Base-by-base conservation (phyloP, 805 yeast genomes). In the Spathaspora arborariae region DNA sequence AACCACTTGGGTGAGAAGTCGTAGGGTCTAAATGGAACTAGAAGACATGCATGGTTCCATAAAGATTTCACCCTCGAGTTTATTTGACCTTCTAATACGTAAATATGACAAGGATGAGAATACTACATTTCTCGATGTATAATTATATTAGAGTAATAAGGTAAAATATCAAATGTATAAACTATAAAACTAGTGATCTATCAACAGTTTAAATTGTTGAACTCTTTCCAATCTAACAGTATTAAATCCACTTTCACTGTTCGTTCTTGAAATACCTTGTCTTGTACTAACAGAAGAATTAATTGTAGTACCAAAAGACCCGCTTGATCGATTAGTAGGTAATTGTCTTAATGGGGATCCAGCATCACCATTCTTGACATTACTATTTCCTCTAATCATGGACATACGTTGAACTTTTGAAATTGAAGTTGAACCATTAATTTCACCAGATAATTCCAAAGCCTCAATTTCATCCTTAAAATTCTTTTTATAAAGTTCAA, bases 391-490 rank as follows among this genome's bases (percentile, higher is more conserved):
- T 24, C 35, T 30, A 30, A 30, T 30, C 10, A 30, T 2, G 11
- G 35, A 30, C 35, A 30, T 30, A n/a, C 35, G 15, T 13, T 10
- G 35, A 15, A 13, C 8, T 16, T 30, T 30, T 3, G 8, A 9
- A 24, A 3, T 30, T 30, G 10, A 16, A 13, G 35, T 13, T 10
- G 16, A 10, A 13, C 35, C 35, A 30, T 30, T 30, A 6, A 30
- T 13, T 8, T 30, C 35, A 10, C 35, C 35, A 5, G 35, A 30
- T 7, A 30, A n/a, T 15, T 15, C n/a, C n/a, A 30, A 30, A 13
- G 35, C 16, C n/a, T 58, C 69, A 46, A 90, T 82, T 54, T 89
- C 96, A 5, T 68, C 75, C 21, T 69, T 68, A 64, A 89, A 89
- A 60, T 88, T 87, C 65, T 76, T 76, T 52, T 73, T 74, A 67